These are phyloP conservation scores for Epichloe coenophiala DNA, from an alignment of 2,329 filamentous ascomycete genomes.

Conservation along the genomic window DNA sequence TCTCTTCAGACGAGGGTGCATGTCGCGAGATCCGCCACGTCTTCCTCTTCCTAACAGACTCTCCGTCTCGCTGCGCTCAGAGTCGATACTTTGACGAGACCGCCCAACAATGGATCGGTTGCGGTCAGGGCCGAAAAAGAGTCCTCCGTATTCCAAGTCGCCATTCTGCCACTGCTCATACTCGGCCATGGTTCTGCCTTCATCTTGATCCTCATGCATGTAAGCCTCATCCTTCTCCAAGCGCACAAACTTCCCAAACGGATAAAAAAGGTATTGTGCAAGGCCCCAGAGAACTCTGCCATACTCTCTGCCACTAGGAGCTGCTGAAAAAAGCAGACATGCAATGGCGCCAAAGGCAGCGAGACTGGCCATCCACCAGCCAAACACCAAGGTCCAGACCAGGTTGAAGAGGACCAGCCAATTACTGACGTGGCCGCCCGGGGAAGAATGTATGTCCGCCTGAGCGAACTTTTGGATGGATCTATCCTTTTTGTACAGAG, in stretches of 20 bases:
- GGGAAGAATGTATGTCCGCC: slow-evolving; percentile 90
- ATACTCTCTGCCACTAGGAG: slow-evolving; percentile 72
- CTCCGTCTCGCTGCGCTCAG: slow-evolving; percentile 70
- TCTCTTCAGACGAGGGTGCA: slow-evolving; percentile 47
- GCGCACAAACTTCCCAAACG: slow-evolving; percentile 91
- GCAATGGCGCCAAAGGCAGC: slow-evolving; percentile 60
- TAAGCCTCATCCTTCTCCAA: slow-evolving; percentile 91
- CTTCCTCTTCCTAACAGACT: slow-evolving; percentile 60
- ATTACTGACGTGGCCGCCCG: slow-evolving; percentile 70
- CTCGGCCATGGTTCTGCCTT: slow-evolving; percentile 93
- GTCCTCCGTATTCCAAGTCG: slow-evolving; percentile 83
- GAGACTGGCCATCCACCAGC: slow-evolving; percentile 85
- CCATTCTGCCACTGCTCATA: slow-evolving; percentile 99
- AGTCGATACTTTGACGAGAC: slow-evolving; percentile 79
- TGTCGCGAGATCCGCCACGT: slow-evolving; percentile 33
- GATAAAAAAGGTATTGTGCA: slow-evolving; percentile 79
- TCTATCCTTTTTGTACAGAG: slow-evolving; percentile 91
- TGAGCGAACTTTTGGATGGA: slow-evolving; percentile 95
- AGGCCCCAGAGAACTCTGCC: slow-evolving; percentile 75
- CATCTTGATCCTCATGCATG: slow-evolving; percentile 83
- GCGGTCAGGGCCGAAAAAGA: slow-evolving; percentile 83
- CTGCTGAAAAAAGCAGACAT: slow-evolving; percentile 69
- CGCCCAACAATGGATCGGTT: slow-evolving; percentile 73
- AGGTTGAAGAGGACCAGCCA: slow-evolving; percentile 84
- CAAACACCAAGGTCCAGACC: slow-evolving; percentile 81